Conservation (phyloP, 345 rosid species). For the Euphorbia tirucalli region DNA sequence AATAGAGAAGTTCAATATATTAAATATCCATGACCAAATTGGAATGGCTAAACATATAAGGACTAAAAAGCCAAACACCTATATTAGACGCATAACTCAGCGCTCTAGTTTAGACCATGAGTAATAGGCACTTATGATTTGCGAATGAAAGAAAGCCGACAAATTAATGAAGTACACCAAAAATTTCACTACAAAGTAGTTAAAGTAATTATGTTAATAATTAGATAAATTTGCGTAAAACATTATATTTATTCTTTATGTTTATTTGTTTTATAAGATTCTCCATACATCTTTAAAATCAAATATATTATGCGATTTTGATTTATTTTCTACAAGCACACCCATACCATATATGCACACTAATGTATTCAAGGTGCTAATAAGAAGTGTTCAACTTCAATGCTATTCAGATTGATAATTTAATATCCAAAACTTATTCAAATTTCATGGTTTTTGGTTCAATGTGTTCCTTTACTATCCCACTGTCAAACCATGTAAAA, state of each 20-base stretch:
- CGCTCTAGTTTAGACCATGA: no score
- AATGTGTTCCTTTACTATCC: constrained; percentile 26
- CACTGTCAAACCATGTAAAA: constrained; percentile 5
- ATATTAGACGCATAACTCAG: no score
- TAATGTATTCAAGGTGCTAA: background rate
- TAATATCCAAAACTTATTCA: constrained; percentile 15
- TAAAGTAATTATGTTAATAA: no score
- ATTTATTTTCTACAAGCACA: background rate
- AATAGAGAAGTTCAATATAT: no score
- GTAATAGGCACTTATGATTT: no score
- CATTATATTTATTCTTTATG: background rate
- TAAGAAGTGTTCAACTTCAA: constrained; percentile 36
- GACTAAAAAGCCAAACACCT: no score
- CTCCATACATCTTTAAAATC: background rate
- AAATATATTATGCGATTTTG: background rate
- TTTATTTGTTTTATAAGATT: background rate
- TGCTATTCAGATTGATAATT: constrained; percentile 4
- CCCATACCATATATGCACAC: background rate
- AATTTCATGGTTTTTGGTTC: constrained; percentile 26
- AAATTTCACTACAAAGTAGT: no score
- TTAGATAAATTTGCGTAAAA: no score
- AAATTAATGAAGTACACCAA: no score
- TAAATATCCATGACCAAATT: no score
- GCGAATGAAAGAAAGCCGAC: no score
- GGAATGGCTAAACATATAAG: no score